A percentile compares a stretch with the other conserved stretches of the same genome.
These are phyloP conservation scores for Podospora appendiculata DNA, from an alignment of 495 filamentous ascomycete genomes.

Conservation along the genomic window DNA sequence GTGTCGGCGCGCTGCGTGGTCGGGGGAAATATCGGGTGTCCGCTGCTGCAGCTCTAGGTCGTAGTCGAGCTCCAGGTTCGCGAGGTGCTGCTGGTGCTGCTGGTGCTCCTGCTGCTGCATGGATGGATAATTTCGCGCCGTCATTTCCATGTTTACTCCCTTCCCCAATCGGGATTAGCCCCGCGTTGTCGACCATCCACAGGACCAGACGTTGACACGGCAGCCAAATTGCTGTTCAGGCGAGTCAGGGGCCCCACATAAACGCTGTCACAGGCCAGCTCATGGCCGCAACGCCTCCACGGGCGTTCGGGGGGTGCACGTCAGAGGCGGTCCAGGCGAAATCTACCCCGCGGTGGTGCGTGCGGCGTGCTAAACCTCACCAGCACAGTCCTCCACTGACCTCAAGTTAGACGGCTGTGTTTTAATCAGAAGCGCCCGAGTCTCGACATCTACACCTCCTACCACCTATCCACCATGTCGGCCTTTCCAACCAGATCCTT, in stretches of 20 bases:
- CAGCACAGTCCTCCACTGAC: too few species aligned
- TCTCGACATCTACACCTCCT: background rate
- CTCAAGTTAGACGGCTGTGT: background rate
- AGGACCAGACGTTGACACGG: background rate
- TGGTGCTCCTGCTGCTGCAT: too few species aligned
- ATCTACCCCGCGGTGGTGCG: background rate
- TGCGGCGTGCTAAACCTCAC: too few species aligned
- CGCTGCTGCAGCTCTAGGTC: too few species aligned
- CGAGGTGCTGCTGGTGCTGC: too few species aligned
- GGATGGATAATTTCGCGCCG: constrained; percentile 14
- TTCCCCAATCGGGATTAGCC: constrained; percentile 18
- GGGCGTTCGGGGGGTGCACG: too few species aligned
- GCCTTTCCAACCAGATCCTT: constrained; percentile 44
- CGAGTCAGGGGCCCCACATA: background rate
- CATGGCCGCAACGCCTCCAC: background rate
- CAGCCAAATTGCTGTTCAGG: constrained; percentile 1
- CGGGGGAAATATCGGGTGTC: too few species aligned
- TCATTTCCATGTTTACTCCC: constrained; percentile 25
- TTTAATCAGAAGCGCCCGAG: background rate
- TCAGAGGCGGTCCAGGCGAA: background rate
- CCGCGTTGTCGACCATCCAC: background rate
- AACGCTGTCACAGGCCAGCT: background rate
- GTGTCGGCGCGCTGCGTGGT: too few species aligned
- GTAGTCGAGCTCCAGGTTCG: too few species aligned
- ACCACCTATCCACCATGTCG: constrained; percentile 17